A percentile compares a stretch with the other conserved stretches of the same genome.
Evolutionary conservation across 148 eudicot genomes (phyloP).

Genomic region (Mesembryanthemum crystallinum): DNA sequence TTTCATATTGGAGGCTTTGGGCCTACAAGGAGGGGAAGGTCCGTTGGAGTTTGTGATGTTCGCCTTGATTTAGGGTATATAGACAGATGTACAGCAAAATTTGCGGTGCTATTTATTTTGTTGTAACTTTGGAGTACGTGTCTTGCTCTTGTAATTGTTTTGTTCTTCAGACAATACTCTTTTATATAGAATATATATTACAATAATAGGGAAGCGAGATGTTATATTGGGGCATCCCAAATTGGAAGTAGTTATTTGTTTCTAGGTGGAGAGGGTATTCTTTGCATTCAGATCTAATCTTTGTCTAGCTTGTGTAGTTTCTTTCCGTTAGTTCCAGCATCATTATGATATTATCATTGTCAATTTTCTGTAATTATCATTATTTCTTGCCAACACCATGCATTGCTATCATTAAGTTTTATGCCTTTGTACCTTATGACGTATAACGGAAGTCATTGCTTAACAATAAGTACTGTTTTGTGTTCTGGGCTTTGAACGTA

Average conservation of each 20-base stretch:
- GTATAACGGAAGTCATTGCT: neutral
- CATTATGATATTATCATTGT: constrained; percentile 9
- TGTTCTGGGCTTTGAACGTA: neutral
- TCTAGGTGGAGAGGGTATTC: neutral
- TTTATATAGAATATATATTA: no score
- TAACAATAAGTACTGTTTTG: neutral
- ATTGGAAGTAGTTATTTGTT: neutral
- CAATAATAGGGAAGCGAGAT: no score
- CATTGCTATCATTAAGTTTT: neutral
- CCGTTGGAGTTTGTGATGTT: no score
- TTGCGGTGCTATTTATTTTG: no score
- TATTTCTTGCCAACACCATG: neutral
- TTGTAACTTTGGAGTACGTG: no score
- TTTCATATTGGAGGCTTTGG: no score
- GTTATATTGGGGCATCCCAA: no score
- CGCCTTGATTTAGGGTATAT: no score
- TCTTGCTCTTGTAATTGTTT: no score
- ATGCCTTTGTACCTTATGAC: constrained; percentile 2
- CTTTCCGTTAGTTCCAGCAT: constrained; percentile 1
- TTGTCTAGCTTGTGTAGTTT: neutral
- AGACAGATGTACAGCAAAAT: no score
- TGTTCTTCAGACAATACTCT: no score
- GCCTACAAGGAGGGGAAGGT: no score
- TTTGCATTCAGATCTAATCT: neutral
- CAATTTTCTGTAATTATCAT: neutral